phyloP scores from a whole-genome alignment of 2,329 filamentous ascomycete genomes.

The Coniochaeta prunicola region DNA sequence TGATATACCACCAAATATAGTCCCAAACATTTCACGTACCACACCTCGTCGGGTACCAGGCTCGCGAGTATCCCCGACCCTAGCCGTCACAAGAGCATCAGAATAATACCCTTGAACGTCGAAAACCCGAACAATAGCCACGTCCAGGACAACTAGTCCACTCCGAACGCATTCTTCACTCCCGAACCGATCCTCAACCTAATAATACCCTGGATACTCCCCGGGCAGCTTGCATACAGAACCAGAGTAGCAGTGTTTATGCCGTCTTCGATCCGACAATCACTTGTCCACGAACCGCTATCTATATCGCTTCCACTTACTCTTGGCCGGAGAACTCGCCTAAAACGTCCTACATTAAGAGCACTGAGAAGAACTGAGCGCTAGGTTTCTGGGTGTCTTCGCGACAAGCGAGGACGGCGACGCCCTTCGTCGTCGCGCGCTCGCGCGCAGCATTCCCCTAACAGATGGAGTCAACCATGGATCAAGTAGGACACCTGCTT shows the following conservation, averaged over 20 bases:
- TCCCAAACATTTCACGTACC: conserved; percentile 2
- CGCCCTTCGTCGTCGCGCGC: background rate
- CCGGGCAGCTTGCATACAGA: background rate
- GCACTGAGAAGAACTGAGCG: background rate
- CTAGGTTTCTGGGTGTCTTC: background rate
- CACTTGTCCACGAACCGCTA: background rate
- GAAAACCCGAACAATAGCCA: background rate
- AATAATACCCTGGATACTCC: background rate
- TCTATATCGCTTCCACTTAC: background rate
- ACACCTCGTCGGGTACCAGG: background rate
- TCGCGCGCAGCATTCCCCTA: background rate
- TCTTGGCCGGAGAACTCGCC: background rate
- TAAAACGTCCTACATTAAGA: background rate
- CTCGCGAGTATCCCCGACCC: background rate
- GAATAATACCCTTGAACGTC: background rate
- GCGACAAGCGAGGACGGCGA: background rate
- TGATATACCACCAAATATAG: background rate
- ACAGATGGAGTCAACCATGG: background rate
- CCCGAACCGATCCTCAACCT: background rate
- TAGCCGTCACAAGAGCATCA: background rate
- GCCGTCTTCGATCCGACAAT: background rate
- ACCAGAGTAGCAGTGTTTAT: conserved; percentile 1
- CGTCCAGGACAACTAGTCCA: background rate
- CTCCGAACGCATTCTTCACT: background rate
- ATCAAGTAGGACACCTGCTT: background rate